Percentiles rank a stretch among this genome's conserved stretches.
Conservation (phyloP, 768 basidiomycete genomes). For the Astraeus odoratus region DNA sequence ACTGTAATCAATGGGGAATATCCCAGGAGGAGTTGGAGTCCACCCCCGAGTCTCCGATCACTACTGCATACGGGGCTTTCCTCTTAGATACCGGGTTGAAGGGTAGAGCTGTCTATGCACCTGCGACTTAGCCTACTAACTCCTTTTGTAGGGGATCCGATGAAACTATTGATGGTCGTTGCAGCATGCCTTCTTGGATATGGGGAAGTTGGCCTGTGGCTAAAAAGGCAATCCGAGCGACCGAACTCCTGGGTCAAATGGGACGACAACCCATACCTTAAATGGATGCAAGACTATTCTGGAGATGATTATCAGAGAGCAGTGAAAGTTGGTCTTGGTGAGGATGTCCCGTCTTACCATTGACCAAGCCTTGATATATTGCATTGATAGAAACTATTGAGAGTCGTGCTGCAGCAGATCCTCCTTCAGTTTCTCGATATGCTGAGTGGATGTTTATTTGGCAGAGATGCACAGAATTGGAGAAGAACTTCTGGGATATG, state of each 20-base stretch:
- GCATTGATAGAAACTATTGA: conserved; percentile 65
- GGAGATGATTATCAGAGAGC: conserved; percentile 66
- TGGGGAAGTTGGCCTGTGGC: conserved; percentile 85
- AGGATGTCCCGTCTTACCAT: conserved; percentile 15
- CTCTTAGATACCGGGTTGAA: conserved; percentile 71
- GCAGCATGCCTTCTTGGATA: conserved; percentile 87
- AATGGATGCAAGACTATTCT: conserved; percentile 77
- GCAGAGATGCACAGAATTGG: conserved; percentile 68
- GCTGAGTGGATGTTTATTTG: conserved; percentile 67
- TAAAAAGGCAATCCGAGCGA: conserved; percentile 48
- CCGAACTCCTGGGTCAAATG: conserved; percentile 46
- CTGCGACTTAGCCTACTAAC: background rate
- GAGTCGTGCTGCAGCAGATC: conserved; percentile 46
- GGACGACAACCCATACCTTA: conserved; percentile 66
- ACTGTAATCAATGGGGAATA: conserved; percentile 69
- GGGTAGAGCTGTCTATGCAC: conserved; percentile 32
- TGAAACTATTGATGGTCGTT: conserved; percentile 71
- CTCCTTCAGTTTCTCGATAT: conserved; percentile 54
- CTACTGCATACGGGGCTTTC: conserved; percentile 84
- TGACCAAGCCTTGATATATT: conserved; percentile 2
- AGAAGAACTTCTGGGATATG: conserved; percentile 87
- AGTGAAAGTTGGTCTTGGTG: conserved; percentile 69
- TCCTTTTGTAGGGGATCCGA: conserved; percentile 50
- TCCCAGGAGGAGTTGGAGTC: conserved; percentile 49
- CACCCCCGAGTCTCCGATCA: conserved; percentile 61